These are phyloP conservation scores for Leccinum solheimii DNA, from an alignment of 1,284 basidiomycete species.

Conservation along the genomic window DNA sequence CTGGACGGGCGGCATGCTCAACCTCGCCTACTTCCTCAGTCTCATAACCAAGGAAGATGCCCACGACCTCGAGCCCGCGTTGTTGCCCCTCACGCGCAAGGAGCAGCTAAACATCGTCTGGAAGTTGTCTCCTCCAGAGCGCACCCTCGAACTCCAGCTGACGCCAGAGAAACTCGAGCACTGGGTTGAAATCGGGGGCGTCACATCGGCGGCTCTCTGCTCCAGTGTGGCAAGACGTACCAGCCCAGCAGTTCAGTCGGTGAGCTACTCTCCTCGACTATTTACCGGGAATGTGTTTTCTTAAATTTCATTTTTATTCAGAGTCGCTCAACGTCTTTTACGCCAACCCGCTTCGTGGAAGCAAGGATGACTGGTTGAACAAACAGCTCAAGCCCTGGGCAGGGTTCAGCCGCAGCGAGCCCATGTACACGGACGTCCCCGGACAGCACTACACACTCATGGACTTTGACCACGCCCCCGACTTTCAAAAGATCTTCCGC, in stretches of 20 bases:
- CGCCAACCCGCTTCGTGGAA: conserved; percentile 27
- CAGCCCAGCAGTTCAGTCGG: too few relatives aligned
- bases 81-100: conserved; percentile 20
- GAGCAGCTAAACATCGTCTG: conserved; percentile 32
- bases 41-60: conserved; percentile 29
- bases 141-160: conserved; percentile 34
- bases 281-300: not conserved
- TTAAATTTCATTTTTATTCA: conserved; percentile 10
- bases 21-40: conserved; percentile 18
- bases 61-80: conserved; percentile 20
- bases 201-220: too few relatives aligned
- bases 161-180: conserved; percentile 21
- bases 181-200: too few relatives aligned
- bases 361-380: conserved; percentile 37
- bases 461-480: conserved; percentile 31
- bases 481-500: conserved; percentile 31
- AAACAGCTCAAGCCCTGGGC: conserved; percentile 36
- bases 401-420: conserved; percentile 25
- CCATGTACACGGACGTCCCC: conserved; percentile 27
- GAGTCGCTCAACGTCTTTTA: conserved; percentile 9
- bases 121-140: conserved; percentile 32
- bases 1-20: too few relatives aligned
- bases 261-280: not conserved
- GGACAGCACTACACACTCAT: conserved; percentile 31
- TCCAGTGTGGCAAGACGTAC: too few relatives aligned